phyloP scores from a whole-genome alignment of 495 filamentous ascomycete genomes.

The Penicillium coprophilum region DNA sequence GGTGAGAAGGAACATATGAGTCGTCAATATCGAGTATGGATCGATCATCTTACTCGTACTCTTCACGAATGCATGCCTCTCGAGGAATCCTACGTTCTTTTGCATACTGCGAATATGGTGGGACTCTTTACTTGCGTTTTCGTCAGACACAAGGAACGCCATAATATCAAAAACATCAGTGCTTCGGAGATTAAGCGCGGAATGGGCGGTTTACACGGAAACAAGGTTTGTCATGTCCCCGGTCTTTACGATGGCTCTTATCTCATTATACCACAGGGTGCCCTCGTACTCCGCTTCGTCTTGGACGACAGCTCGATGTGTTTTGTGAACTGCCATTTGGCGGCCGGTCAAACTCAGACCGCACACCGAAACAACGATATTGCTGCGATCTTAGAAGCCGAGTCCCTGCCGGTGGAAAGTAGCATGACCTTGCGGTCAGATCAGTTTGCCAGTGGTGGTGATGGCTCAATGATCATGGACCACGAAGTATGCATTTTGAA shows the following conservation, averaged over 20 bases:
- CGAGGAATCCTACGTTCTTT: constrained; percentile 74
- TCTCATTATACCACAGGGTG: constrained; percentile 57
- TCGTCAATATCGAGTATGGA: constrained; percentile 95
- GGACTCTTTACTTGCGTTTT: constrained; percentile 96
- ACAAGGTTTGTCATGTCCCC: constrained; percentile 61
- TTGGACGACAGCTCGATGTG: constrained; percentile 91
- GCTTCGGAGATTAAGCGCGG: constrained; percentile 88
- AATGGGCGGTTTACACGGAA: constrained; percentile 89
- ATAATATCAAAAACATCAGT: constrained; percentile 71
- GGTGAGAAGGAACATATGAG: constrained; percentile 92
- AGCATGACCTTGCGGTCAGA: constrained; percentile 61
- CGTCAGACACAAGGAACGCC: constrained; percentile 73
- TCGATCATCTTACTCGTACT: constrained; percentile 76
- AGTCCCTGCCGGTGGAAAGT: constrained; percentile 65
- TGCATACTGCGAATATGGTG: constrained; percentile 86
- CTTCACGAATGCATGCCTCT: constrained; percentile 82
- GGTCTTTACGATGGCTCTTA: background rate
- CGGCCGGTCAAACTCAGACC: constrained; percentile 88
- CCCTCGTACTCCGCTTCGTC: constrained; percentile 85
- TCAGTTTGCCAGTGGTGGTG: constrained; percentile 83
- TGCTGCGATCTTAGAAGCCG: constrained; percentile 80
- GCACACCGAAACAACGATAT: constrained; percentile 91
- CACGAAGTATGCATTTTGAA: constrained; percentile 96
- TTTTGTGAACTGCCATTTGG: constrained; percentile 96
- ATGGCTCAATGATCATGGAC: constrained; percentile 94